Evolutionary conservation across 2,329 filamentous ascomycete genomes (phyloP), one percentile per base, ranked within the genome.

Genomic region (Monilinia fructicola): DNA sequence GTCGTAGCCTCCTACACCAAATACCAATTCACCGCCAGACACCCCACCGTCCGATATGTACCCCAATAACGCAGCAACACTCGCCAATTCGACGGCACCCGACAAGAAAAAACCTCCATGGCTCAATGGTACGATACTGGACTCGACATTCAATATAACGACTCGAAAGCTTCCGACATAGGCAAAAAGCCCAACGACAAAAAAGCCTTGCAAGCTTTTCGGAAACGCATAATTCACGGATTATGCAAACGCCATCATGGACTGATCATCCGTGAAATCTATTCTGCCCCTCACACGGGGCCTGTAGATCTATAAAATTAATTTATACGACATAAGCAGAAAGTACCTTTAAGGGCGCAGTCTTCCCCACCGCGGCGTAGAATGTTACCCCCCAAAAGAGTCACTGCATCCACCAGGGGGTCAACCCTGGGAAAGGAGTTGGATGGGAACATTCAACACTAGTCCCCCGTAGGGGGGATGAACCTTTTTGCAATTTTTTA

Each of bases 401-500:
- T 14, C 6, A 16, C 40, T 42, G 38, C 40, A 42, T 4, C 40
- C 23, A 18, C 14, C 16, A 5, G 23, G 54, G 23, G 23, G 23
- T 28, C 6, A 26, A 5, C 54, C 38, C 26, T 26, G 26, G 26
- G 40, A 14, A 21, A 44, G 40, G 38, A 58, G 31, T 35, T 35
- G 31, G 5, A 35, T 35, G 31, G 3, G 31, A 35, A 35, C 31
- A 35, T 35, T 35, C 31, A 35, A 35, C 31, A 35, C 31, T 35
- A 21, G 54, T 44, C 42, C 38, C n/a, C 54, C 44, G 7, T n/a
- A 31, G 16, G 14, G 55, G 21, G 55, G 42, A 10, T 59, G 55
- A 48, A 59, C 40, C 28, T 59, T 59, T 42, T 59, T 46, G 55
- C 26, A 12, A 16, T 10, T n/a, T 59, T 46, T 4, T n/a, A n/a